Conservation (phyloP, 371 early-diverging fungal genomes). For the Rhizomucor pusillus region DNA sequence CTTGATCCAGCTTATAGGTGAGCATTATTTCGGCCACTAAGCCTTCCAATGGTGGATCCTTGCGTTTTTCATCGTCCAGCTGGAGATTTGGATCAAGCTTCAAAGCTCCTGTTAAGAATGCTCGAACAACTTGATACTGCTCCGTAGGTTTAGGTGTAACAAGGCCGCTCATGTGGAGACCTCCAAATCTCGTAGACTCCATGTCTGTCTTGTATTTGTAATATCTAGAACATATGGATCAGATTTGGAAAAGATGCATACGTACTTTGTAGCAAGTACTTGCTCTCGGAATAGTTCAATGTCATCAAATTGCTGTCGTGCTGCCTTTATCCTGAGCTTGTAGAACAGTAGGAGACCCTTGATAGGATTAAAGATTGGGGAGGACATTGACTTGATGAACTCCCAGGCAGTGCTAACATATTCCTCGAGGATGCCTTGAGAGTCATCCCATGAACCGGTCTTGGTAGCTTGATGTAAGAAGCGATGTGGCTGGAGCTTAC, state of each 20-base stretch:
- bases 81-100: no score
- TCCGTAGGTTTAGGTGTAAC: neutral
- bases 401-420: slow-evolving; percentile 17
- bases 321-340: slow-evolving; percentile 22
- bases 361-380: slow-evolving; percentile 9
- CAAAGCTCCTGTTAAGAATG: neutral
- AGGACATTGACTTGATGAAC: slow-evolving; percentile 21
- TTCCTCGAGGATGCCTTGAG: slow-evolving; percentile 5
- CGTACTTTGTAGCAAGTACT: neutral
- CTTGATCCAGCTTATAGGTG: slow-evolving; percentile 2
- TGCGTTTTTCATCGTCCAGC: no score
- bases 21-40: slow-evolving; percentile 11
- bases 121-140: neutral
- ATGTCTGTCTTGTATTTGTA: no score
- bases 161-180: neutral
- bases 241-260: no score
- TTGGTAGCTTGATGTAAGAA: neutral
- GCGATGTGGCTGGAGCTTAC: slow-evolving; percentile 10
- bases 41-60: no score
- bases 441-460: slow-evolving; percentile 24
- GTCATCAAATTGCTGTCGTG: slow-evolving; percentile 18
- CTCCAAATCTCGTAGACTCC: no score
- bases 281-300: slow-evolving; percentile 20
- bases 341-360: slow-evolving; percentile 20
- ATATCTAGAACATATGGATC: no score